Conservation (phyloP, 306 rosid species). For the Luffa acutangula region DNA sequence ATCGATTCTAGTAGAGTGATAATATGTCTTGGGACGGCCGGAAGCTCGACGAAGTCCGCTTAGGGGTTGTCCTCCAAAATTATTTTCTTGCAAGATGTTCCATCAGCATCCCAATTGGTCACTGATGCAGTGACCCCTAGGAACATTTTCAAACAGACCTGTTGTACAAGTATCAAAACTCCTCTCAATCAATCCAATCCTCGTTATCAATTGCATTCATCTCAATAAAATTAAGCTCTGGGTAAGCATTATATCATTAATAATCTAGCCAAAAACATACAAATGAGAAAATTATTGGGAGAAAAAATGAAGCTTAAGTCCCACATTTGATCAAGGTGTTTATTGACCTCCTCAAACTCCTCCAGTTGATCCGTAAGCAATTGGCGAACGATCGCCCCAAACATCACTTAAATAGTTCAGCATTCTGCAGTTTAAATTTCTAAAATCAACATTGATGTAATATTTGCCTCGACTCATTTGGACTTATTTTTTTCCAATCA, state of each 20-base stretch:
- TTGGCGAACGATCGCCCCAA: constrained; percentile 83
- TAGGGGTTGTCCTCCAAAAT: constrained; percentile 89
- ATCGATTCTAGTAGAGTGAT: constrained; percentile 61
- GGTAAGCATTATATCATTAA: neutral
- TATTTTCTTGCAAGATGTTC: constrained; percentile 74
- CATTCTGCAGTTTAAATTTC: constrained; percentile 35
- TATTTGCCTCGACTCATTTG: neutral
- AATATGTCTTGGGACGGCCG: too few relatives aligned
- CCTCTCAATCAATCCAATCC: neutral
- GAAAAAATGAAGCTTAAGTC: neutral
- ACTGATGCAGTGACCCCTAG: constrained; percentile 90
- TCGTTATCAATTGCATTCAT: neutral
- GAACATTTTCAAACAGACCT: constrained; percentile 92
- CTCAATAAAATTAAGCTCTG: neutral
- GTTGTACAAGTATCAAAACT: constrained; percentile 16
- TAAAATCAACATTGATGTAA: neutral
- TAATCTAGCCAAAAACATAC: neutral
- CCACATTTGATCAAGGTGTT: constrained; percentile 87
- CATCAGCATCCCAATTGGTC: constrained; percentile 86
- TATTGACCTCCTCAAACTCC: constrained; percentile 93
- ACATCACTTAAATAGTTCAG: constrained; percentile 78
- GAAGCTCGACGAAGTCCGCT: constrained; percentile 89
- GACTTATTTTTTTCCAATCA: neutral
- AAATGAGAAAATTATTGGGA: neutral
- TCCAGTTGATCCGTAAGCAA: constrained; percentile 91